Base-by-base conservation (phyloP, 116 monocot genomes). In the Papilionanthe hybrid region DNA sequence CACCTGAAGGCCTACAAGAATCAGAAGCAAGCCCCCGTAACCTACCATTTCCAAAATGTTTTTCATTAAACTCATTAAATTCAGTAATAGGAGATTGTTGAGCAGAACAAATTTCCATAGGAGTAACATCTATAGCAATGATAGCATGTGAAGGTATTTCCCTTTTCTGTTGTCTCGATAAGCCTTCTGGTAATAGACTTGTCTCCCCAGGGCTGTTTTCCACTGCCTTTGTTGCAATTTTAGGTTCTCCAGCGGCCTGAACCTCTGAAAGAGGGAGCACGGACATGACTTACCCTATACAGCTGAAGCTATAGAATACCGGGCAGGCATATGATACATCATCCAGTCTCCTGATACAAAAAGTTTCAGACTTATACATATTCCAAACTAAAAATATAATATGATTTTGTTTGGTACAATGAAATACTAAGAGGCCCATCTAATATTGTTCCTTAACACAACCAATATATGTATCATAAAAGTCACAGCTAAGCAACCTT, bases 231-330 rank as follows among this genome's bases (percentile, higher is more conserved):
- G 78, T 44, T 81, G 60, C 85, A 72, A 80, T 65, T 80, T 75
- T 87, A 79, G 72, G 87, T 78, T 85, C 87, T 37, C 82, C 83
- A 79, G 72, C 55, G 83, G 60, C 87, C 72, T 85, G 83, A 78
- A 78, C 44, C 8, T 73, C 75, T 78, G 89, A 83, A 75, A 83
- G 75, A 71, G 85, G 84, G 13, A 85, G 65, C 20, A 85, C 73
- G 20, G 89, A 79, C 86, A 87, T 89, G 57, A 80, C 76, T 86
- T 75, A 27, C 72, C 43, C 22, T 81, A 88, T 83, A 75, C 81
- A 85, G 69, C 41, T 76, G 77, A 68, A 82, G 69, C 69, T 37
- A 37, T 30, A 30, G 69, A 69, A 37, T 73, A 73, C 17, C 18
- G 44, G 8, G 22, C 42, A n/a, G 43, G 17, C n/a, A 42, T 44